Evolutionary conservation across 257 asterid genomes (phyloP).

Genomic region (Plantago ovata): DNA sequence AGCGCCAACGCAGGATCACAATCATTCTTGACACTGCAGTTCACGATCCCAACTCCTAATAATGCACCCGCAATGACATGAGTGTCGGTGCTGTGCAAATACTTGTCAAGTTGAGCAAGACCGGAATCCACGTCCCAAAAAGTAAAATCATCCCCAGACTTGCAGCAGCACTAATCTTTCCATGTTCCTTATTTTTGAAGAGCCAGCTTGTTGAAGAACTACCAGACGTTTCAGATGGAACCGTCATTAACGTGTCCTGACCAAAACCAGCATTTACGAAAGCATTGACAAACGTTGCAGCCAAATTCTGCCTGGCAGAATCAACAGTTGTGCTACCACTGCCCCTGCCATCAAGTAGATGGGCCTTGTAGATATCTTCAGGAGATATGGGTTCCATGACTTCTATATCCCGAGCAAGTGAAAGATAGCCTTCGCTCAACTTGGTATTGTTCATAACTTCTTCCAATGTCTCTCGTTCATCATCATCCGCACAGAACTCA

Average conservation of each 20-base stretch:
- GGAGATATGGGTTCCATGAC: constrained; percentile 99
- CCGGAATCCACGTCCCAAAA: constrained; percentile 98
- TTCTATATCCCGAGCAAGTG: constrained; percentile 98
- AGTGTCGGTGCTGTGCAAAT: constrained; percentile 74
- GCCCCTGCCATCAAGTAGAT: constrained; percentile 89
- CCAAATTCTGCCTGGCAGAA: constrained; percentile 96
- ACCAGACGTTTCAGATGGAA: constrained; percentile 76
- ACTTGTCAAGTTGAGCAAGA: constrained; percentile 91
- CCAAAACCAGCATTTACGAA: constrained; percentile 99
- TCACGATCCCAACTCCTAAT: constrained; percentile 90
- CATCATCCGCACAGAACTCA: constrained; percentile 47
- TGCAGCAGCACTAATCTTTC: constrained; percentile 95
- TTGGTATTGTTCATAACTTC: constrained; percentile 69
- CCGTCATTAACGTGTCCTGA: constrained; percentile 95
- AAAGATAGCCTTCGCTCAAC: constrained; percentile 88
- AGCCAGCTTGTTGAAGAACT: constrained; percentile 89
- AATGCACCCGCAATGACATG: constrained; percentile 82
- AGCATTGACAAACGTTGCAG: constrained; percentile 96
- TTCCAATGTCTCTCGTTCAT: constrained; percentile 75
- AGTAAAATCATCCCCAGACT: constrained; percentile 97
- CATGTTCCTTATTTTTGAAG: constrained; percentile 89
- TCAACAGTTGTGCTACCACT: constrained; percentile 86
- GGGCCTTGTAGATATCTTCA: constrained; percentile 97
- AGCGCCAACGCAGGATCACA: constrained; percentile 97
- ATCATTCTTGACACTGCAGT: constrained; percentile 69